phyloP scores from a whole-genome alignment of 768 basidiomycete species.

The Trametes cingulata region DNA sequence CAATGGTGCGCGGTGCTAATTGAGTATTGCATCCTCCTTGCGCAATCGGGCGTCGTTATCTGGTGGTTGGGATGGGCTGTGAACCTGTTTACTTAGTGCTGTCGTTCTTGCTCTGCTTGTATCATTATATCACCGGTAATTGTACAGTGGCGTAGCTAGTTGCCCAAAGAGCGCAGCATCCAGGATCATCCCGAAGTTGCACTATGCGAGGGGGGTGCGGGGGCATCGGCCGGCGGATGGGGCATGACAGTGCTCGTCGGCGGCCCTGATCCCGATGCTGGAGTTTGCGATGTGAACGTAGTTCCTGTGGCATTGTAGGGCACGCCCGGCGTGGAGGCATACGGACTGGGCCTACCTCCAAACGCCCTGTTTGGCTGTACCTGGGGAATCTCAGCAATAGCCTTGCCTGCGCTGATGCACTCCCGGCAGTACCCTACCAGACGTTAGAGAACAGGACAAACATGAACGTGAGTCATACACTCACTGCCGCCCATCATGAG shows the following conservation, averaged over 20 bases:
- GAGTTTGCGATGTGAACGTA: background rate
- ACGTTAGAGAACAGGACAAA: background rate
- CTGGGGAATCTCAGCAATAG: slow-evolving; percentile 33
- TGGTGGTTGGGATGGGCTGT: slow-evolving; percentile 83
- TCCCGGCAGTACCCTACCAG: slow-evolving; percentile 64
- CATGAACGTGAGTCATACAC: slow-evolving; percentile 28
- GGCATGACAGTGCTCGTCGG: background rate
- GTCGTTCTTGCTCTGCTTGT: slow-evolving; percentile 10
- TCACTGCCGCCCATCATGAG: slow-evolving; percentile 75
- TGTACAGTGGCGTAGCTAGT: slow-evolving; percentile 6
- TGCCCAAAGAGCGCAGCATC: background rate
- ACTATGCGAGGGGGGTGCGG: background rate
- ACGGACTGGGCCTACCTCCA: background rate
- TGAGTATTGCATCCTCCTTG: slow-evolving; percentile 56
- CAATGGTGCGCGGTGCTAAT: slow-evolving; percentile 68
- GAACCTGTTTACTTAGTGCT: slow-evolving; percentile 44
- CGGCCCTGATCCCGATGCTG: background rate
- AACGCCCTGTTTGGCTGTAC: background rate
- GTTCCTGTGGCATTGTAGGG: background rate
- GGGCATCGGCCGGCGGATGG: background rate
- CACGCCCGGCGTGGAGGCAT: background rate
- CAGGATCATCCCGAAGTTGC: background rate
- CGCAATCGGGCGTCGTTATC: slow-evolving; percentile 56
- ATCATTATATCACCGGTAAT: slow-evolving; percentile 15
- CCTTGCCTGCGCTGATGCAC: slow-evolving; percentile 59